Evolutionary conservation across 2,329 filamentous ascomycete species (phyloP).

Genomic region (Helotiales sp.): DNA sequence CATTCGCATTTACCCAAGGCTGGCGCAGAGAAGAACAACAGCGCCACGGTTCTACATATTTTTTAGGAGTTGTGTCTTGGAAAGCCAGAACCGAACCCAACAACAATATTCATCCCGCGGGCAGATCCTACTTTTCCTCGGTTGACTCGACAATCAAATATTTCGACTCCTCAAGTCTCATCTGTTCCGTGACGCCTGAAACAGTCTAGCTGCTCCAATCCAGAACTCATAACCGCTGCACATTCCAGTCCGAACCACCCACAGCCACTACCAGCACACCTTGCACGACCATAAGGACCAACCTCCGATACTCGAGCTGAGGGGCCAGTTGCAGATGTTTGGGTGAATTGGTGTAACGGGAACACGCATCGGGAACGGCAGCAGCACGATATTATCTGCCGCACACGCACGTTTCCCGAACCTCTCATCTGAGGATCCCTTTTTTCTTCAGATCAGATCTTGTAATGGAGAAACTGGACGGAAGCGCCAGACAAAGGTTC

Average conservation of each 20-base stretch:
- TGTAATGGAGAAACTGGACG: constrained; percentile 50
- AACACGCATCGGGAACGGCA: constrained; percentile 43
- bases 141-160: constrained; percentile 26
- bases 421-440: constrained; percentile 23
- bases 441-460: constrained; percentile 20
- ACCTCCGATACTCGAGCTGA: constrained; percentile 36
- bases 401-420: constrained; percentile 42
- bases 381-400: constrained; percentile 43
- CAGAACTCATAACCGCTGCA: constrained; percentile 21
- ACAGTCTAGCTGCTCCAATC: constrained; percentile 10
- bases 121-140: neutral
- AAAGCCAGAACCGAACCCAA: neutral
- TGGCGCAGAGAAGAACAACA: neutral
- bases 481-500: constrained; percentile 49
- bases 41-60: neutral
- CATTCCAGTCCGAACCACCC: constrained; percentile 46
- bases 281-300: constrained; percentile 24
- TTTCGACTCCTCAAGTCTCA: constrained; percentile 3
- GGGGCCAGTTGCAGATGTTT: constrained; percentile 39
- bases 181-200: neutral
- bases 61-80: neutral
- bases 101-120: neutral
- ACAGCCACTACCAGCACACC: constrained; percentile 8
- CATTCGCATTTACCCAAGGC: neutral
- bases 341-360: constrained; percentile 42